Evolutionary conservation across 768 basidiomycete genomes (phyloP).

Genomic region (Leucogyrophana mollusca): DNA sequence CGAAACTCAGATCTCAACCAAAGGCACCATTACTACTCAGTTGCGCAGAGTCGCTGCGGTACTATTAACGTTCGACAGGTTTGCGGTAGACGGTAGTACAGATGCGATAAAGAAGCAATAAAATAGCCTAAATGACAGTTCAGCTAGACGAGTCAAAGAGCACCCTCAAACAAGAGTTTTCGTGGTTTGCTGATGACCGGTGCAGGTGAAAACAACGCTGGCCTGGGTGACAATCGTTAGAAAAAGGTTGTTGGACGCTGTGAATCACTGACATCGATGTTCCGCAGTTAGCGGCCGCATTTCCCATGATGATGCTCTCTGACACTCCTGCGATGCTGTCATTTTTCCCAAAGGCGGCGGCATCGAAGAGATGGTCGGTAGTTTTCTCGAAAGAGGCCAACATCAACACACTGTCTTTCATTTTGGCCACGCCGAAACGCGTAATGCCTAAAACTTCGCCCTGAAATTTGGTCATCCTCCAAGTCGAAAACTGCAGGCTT

Average conservation of each 20-base stretch:
- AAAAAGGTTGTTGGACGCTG: background rate
- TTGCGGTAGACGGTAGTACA: too few relatives aligned
- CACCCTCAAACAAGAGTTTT: constrained; percentile 33
- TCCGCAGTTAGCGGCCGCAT: constrained; percentile 90
- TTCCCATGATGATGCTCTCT: constrained; percentile 99
- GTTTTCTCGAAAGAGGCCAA: constrained; percentile 99
- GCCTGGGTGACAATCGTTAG: constrained; percentile 23
- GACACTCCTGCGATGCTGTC: constrained; percentile 96
- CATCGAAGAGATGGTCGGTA: constrained; percentile 98
- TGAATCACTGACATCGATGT: constrained; percentile 76
- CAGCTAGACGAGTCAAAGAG: constrained; percentile 15
- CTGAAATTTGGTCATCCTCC: constrained; percentile 35
- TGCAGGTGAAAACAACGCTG: constrained; percentile 30
- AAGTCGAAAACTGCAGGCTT: background rate
- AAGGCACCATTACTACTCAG: too few relatives aligned
- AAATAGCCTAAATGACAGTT: too few relatives aligned
- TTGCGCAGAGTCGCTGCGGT: too few relatives aligned
- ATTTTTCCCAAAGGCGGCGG: constrained; percentile 92
- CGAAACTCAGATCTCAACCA: too few relatives aligned
- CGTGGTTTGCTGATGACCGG: constrained; percentile 35
- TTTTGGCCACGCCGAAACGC: constrained; percentile 97
- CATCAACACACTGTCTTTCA: constrained; percentile 99
- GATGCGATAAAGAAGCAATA: too few relatives aligned
- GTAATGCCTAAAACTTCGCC: constrained; percentile 98
- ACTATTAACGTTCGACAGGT: too few relatives aligned